Conservation (phyloP, 345 rosid species). For the Acer yangbiense region DNA sequence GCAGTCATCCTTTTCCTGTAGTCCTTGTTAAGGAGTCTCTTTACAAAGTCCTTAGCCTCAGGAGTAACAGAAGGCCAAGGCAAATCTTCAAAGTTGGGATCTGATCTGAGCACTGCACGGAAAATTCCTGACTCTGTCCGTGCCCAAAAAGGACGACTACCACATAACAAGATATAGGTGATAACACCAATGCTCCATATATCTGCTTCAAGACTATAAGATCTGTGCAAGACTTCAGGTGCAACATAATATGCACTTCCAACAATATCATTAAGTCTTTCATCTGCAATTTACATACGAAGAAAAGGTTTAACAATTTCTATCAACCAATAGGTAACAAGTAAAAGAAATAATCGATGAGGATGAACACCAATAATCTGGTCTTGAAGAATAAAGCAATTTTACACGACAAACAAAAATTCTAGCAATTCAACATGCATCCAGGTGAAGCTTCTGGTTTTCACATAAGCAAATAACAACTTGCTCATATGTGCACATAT, state of each 20-base stretch:
- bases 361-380: not conserved
- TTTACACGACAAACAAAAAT: not conserved
- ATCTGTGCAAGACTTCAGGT: constrained; percentile 88
- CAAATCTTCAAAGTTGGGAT: constrained; percentile 71
- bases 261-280: constrained; percentile 81
- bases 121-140: constrained; percentile 88
- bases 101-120: constrained; percentile 74
- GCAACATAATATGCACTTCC: constrained; percentile 91
- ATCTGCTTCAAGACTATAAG: constrained; percentile 79
- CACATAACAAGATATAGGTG: constrained; percentile 75
- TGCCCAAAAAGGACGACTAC: constrained; percentile 92
- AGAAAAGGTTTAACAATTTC: not conserved
- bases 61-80: constrained; percentile 81
- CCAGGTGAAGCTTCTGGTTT: not conserved
- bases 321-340: not conserved
- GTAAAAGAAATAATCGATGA: not conserved
- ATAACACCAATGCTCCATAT: constrained; percentile 91
- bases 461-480: not conserved
- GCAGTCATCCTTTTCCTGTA: constrained; percentile 86
- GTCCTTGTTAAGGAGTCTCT: constrained; percentile 83
- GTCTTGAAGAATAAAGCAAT: not conserved
- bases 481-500: not conserved
- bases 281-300: constrained; percentile 43
- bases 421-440: not conserved
- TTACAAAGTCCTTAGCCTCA: constrained; percentile 83